Evolutionary conservation across 441 rosid genomes (phyloP).

Genomic region (Syzygium syzygioides): DNA sequence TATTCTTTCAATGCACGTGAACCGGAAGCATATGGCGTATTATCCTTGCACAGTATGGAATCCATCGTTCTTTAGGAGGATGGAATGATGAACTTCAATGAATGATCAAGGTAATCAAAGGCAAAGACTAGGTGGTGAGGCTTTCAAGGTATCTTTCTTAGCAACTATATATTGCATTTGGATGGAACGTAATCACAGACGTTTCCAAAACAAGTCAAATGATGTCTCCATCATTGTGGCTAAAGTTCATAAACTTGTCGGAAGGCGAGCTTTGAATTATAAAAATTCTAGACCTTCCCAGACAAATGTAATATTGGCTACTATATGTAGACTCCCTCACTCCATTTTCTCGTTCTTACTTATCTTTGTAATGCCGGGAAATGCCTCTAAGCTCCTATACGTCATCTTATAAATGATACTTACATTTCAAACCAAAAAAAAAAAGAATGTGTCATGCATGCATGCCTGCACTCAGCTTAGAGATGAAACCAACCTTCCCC

Average conservation of each 20-base stretch:
- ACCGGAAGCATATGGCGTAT: neutral
- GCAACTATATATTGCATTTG: neutral
- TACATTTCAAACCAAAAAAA: neutral
- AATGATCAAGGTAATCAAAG: neutral
- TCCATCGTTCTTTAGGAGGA: neutral
- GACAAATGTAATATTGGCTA: neutral
- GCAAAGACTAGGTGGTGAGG: neutral
- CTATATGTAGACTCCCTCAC: neutral
- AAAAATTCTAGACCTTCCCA: neutral
- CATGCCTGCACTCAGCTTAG: neutral
- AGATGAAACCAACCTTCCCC: neutral
- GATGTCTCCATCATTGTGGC: neutral
- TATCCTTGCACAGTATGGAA: neutral
- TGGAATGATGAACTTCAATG: neutral
- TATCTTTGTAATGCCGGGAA: neutral
- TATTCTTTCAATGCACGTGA: neutral
- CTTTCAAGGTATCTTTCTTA: neutral
- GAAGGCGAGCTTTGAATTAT: neutral
- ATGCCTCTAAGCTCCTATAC: neutral
- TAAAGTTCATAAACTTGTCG: neutral
- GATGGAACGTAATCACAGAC: neutral
- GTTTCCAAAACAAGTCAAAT: neutral
- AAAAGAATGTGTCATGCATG: neutral
- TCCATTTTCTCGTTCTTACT: neutral
- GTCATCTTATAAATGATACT: neutral